phyloP scores from a whole-genome alignment of 495 filamentous ascomycete genomes.

The Articulospora tetracladia region DNA sequence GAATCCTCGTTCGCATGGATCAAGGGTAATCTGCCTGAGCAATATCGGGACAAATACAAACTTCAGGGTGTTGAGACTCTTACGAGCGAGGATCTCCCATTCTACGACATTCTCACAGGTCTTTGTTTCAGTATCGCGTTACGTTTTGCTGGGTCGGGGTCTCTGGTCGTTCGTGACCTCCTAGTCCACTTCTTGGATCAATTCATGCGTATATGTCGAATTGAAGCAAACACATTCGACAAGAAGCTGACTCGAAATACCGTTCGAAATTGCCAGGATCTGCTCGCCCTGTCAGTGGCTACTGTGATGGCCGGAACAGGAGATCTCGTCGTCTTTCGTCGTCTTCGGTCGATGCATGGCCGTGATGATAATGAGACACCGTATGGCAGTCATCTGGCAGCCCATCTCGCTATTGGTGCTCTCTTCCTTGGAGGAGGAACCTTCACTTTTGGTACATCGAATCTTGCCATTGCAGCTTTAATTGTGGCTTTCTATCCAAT shows the following conservation, averaged over 20 bases:
- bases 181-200: conserved; percentile 82
- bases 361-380: conserved; percentile 80
- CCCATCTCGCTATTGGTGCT: conserved; percentile 86
- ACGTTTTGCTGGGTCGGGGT: conserved; percentile 81
- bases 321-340: conserved; percentile 83
- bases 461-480: conserved; percentile 79
- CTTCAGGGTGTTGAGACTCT: conserved; percentile 53
- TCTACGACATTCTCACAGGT: conserved; percentile 88
- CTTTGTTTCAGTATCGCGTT: conserved; percentile 83
- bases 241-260: conserved; percentile 75
- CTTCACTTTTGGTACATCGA: conserved; percentile 85
- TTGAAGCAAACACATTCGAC: conserved; percentile 71
- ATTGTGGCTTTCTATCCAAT: conserved; percentile 92
- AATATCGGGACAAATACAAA: conserved; percentile 52
- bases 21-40: conserved; percentile 60
- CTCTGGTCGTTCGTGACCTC: conserved; percentile 67
- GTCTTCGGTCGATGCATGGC: conserved; percentile 82
- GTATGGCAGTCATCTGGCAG: conserved; percentile 90
- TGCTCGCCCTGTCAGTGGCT: conserved; percentile 74
- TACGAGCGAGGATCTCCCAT: conserved; percentile 76
- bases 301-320: conserved; percentile 95
- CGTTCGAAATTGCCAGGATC: conserved; percentile 83
- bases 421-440: conserved; percentile 91
- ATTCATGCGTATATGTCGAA: conserved; percentile 73
- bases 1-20: conserved; percentile 70